Evolutionary conservation across 352 stramenopile species (phyloP).

Genomic region (Blastocystis sp.): DNA sequence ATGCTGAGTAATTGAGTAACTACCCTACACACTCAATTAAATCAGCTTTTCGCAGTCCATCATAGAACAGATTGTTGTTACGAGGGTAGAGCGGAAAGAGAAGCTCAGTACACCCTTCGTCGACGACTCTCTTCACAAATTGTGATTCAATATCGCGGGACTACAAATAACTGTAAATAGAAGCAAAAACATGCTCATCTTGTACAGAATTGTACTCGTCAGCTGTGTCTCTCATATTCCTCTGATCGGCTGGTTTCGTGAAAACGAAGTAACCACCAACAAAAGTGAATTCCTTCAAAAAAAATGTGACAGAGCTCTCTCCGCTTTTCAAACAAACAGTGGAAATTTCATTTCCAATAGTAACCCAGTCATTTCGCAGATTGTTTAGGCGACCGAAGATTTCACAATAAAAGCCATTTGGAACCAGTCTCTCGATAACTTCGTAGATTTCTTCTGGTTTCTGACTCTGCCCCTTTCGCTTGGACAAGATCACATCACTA

Average conservation of each 20-base stretch:
- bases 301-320: neutral
- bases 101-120: neutral
- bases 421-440: conserved; percentile 62
- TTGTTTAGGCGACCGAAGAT: conserved; percentile 17
- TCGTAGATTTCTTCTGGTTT: conserved; percentile 66
- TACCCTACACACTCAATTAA: neutral
- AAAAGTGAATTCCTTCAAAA: neutral
- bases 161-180: neutral
- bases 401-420: conserved; percentile 14
- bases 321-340: neutral
- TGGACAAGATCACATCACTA: conserved; percentile 64
- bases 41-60: neutral
- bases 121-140: neutral
- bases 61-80: conserved; percentile 35
- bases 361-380: conserved; percentile 16
- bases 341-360: conserved; percentile 35
- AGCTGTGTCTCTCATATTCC: neutral
- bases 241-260: neutral
- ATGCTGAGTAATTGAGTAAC: neutral
- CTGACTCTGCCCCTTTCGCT: conserved; percentile 64
- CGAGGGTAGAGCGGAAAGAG: neutral
- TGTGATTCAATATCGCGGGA: neutral
- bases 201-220: neutral
- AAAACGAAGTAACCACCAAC: neutral
- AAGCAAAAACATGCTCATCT: neutral